phyloP scores from a whole-genome alignment of 1,284 basidiomycete genomes.

The Microbotryum intermedium region DNA sequence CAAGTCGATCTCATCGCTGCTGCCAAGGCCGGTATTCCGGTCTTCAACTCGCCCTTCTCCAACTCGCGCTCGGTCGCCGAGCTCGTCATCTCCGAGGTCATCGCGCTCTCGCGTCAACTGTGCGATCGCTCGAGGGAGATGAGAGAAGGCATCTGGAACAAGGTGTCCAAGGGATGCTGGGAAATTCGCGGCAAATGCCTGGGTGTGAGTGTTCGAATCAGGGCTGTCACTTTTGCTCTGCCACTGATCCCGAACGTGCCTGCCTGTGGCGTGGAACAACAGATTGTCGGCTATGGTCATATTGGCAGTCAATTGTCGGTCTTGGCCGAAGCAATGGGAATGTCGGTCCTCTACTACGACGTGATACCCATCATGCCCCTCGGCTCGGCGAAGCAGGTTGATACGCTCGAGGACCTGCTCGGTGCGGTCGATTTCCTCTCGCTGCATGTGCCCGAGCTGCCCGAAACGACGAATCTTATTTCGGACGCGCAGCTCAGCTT shows the following conservation, averaged over 20 bases:
- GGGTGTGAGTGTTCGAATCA: conserved; percentile 43
- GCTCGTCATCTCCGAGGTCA: conserved; percentile 89
- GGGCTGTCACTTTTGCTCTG: background rate
- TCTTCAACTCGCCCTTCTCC: conserved; percentile 99
- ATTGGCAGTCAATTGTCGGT: conserved; percentile 97
- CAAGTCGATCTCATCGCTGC: conserved; percentile 88
- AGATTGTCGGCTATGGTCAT: conserved; percentile 95
- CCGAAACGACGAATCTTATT: conserved; percentile 95
- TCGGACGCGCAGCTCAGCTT: conserved; percentile 61
- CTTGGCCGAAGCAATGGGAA: conserved; percentile 90
- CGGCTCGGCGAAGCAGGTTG: conserved; percentile 83
- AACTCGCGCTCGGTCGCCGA: conserved; percentile 99
- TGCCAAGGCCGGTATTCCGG: conserved; percentile 81
- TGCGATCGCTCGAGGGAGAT: conserved; percentile 84
- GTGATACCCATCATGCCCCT: conserved; percentile 96
- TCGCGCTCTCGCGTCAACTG: conserved; percentile 89
- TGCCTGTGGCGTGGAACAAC: too few species aligned
- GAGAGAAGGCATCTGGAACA: conserved; percentile 91
- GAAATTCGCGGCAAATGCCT: conserved; percentile 96
- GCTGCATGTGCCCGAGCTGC: conserved; percentile 91
- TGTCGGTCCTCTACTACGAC: conserved; percentile 94
- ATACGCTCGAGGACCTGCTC: conserved; percentile 71
- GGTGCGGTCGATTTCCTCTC: conserved; percentile 83
- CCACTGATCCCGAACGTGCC: too few species aligned
- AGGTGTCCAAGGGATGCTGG: conserved; percentile 90